These are phyloP conservation scores for Plasmopara muralis DNA, from an alignment of 352 stramenopile species.

Conservation along the genomic window DNA sequence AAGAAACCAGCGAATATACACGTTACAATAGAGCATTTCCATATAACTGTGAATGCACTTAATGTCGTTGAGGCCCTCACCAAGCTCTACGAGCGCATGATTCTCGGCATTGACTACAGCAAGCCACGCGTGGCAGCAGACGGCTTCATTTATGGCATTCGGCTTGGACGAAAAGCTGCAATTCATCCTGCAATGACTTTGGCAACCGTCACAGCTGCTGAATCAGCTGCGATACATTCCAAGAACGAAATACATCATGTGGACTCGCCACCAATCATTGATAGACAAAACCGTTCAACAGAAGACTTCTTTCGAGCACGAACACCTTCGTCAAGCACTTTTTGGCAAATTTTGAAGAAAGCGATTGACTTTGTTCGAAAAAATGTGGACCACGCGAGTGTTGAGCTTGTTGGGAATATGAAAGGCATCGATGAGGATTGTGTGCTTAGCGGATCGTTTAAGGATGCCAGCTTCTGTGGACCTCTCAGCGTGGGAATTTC, in stretches of 20 bases:
- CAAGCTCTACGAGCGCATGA: slow-evolving; percentile 54
- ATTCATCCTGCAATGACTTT: slow-evolving; percentile 30
- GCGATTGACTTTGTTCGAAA: slow-evolving; percentile 48
- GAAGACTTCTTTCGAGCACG: slow-evolving; percentile 40
- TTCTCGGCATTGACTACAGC: slow-evolving; percentile 56
- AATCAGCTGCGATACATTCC: slow-evolving; percentile 17
- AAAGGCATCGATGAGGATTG: slow-evolving; percentile 49
- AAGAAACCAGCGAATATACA: slow-evolving; percentile 45
- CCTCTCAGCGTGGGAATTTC: slow-evolving; percentile 42
- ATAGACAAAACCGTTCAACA: slow-evolving; percentile 37
- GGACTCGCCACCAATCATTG: slow-evolving; percentile 25
- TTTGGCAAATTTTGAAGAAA: slow-evolving; percentile 44
- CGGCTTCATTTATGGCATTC: slow-evolving; percentile 61
- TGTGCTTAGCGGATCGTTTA: slow-evolving; percentile 48
- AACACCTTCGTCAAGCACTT: slow-evolving; percentile 52
- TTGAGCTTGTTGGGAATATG: slow-evolving; percentile 39
- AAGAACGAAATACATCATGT: slow-evolving; percentile 12
- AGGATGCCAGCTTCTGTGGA: slow-evolving; percentile 48
- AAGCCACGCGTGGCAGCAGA: slow-evolving; percentile 45
- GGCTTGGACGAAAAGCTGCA: slow-evolving; percentile 52
- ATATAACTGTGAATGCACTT: slow-evolving; percentile 48
- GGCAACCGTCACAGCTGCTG: slow-evolving; percentile 18
- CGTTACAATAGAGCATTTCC: slow-evolving; percentile 45
- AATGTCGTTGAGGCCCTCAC: slow-evolving; percentile 54
- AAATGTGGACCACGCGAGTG: slow-evolving; percentile 51